Conservation (phyloP, 177 flowering plant species). For the Vitis hybrid region DNA sequence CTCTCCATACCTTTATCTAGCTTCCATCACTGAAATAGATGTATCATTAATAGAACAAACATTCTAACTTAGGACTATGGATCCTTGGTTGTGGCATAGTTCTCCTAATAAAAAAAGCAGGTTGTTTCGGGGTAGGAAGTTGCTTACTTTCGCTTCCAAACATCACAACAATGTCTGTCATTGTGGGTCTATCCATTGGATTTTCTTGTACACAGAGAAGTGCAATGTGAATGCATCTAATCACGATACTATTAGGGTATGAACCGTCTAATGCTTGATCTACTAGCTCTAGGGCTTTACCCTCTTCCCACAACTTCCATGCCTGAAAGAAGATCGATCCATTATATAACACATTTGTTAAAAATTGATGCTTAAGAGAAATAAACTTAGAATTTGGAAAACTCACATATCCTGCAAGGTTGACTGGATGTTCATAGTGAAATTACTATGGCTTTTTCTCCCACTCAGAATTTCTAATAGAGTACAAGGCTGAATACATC, state of each 20-base stretch:
- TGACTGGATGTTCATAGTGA: conserved; percentile 4
- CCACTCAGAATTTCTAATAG: conserved; percentile 9
- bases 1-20: too few relatives aligned
- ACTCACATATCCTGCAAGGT: conserved; percentile 11
- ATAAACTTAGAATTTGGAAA: too few relatives aligned
- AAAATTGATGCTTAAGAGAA: neutral
- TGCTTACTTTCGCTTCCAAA: neutral
- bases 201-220: conserved; percentile 10
- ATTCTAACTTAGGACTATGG: too few relatives aligned
- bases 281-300: neutral
- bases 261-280: conserved; percentile 7
- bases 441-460: conserved; percentile 4
- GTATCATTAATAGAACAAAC: too few relatives aligned
- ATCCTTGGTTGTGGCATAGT: too few relatives aligned
- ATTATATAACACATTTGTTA: neutral
- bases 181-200: conserved; percentile 13
- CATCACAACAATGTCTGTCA: neutral
- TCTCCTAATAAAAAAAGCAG: conserved; percentile 2
- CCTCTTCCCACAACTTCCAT: conserved; percentile 7
- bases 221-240: conserved; percentile 7
- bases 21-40: too few relatives aligned
- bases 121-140: conserved; percentile 7
- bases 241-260: neutral
- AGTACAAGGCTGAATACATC: conserved; percentile 9
- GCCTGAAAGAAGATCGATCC: neutral